Base-by-base conservation (phyloP, 2,329 filamentous ascomycete species). In the Colletotrichum liaoningense region DNA sequence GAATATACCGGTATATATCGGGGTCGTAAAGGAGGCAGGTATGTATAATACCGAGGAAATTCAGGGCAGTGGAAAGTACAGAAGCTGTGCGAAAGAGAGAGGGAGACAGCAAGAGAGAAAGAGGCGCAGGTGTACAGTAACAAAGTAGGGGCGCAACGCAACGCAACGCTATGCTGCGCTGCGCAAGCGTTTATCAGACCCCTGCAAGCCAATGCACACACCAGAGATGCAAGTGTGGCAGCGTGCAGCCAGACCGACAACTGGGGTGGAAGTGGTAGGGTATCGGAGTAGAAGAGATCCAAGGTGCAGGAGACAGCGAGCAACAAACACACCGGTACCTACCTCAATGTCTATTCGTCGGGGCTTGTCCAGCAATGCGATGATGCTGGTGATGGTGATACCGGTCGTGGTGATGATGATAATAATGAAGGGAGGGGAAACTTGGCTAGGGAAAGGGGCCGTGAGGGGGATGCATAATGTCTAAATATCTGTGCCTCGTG, bases 161-260 rank as follows among this genome's bases (percentile, higher is more conserved):
- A 67, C 63, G 68, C 59, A 67, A 59, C n/a, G 54, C 64, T 49
- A 66, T 35, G 59, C 67, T 59, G 30, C 66, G 52, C 49, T 64
- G 58, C 42, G 70, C 70, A 64, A 70, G 70, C 66, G 70, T 73
- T 62, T 65, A 73, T 73, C 70, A 70, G 54, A 69, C 70, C 42
- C 42, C 63, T 70, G 70, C 70, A 69, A 70, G 70, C 70, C 59
- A 59, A 69, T 72, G 70, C 70, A 73, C 59, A 55, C 70, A 73
- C 59, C 66, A 57, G 30, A 49, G 52, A 73, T 65, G 70, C 67
- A 70, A 56, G 70, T 73, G 70, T 73, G 60, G 66, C 70, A 70
- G 70, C 70, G 46, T 70, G 70, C 70, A 73, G 59, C 70, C 59
- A 73, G 55, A 65, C 70, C 70, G 67, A 73, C 70, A 70, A 60